phyloP scores from a whole-genome alignment of 129 eudicot genomes.

The Flaveria sonorensis region DNA sequence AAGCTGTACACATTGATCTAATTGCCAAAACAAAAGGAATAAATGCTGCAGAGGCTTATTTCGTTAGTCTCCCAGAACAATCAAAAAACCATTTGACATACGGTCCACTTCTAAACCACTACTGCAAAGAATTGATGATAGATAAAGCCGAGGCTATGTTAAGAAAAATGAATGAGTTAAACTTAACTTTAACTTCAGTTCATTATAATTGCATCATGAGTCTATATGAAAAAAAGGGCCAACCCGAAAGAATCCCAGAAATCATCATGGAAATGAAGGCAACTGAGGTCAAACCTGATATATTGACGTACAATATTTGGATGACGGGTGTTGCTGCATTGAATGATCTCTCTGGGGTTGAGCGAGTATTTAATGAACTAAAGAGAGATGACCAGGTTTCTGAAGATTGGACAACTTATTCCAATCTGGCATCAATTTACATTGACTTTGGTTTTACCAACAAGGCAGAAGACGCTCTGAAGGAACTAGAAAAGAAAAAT shows the following conservation, averaged over 20 bases:
- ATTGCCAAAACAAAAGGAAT: constrained; percentile 73
- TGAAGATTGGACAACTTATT: constrained; percentile 92
- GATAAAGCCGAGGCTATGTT: constrained; percentile 86
- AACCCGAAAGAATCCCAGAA: constrained; percentile 63
- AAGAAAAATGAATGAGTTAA: constrained; percentile 88
- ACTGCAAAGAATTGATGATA: constrained; percentile 79
- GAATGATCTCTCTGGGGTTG: constrained; percentile 77
- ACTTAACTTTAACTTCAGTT: constrained; percentile 63
- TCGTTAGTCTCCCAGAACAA: constrained; percentile 75
- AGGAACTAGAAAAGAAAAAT: constrained; percentile 82
- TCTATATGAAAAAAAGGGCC: constrained; percentile 63
- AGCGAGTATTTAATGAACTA: constrained; percentile 81
- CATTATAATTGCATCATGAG: constrained; percentile 88
- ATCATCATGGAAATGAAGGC: constrained; percentile 87
- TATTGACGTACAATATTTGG: constrained; percentile 86
- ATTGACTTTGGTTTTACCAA: constrained; percentile 60
- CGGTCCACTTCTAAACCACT: constrained; percentile 89
- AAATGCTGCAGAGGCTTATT: constrained; percentile 81
- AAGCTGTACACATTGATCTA: constrained; percentile 92
- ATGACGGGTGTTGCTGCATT: constrained; percentile 81
- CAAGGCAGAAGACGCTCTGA: constrained; percentile 85
- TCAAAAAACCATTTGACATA: constrained; percentile 78
- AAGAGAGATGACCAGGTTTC: constrained; percentile 78
- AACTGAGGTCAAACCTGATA: constrained; percentile 62
- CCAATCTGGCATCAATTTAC: constrained; percentile 91